Evolutionary conservation across 2,329 filamentous ascomycete species (phyloP), one percentile per base, ranked within the genome.

Genomic region (Beauveria caledonica): DNA sequence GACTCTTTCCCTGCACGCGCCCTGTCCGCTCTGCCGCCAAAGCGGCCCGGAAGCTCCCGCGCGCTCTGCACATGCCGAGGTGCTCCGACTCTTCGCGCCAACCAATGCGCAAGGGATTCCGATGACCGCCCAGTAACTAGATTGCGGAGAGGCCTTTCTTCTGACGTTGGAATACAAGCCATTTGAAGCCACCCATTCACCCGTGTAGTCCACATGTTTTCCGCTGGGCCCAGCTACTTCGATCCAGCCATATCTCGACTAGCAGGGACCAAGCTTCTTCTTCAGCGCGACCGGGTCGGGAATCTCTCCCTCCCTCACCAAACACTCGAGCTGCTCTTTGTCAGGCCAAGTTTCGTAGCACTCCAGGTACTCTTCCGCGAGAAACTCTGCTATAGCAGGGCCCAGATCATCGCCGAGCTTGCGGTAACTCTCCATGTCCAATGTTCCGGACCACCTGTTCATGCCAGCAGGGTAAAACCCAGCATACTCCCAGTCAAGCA

Each of bases 401-500:
- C 39, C 62, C n/a, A 55, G 17, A 40, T 62, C 36, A 9, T 40
- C 2, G 25, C n/a, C 17, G 15, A 58, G 52, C 27, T 55, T 46
- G 25, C 40, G 29, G 45, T 63, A 63, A 13, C 17, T 29, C 33
- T 36, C 33, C 53, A 23, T 21, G 15, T 61, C 61, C 21, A 64
- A 40, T 5, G 55, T 58, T 25, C 63, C 63, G 5, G 58, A 56
- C 63, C 63, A 64, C 36, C 51, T 39, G n/a, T 64, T 60, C 63
- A 62, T 63, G 11, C 56, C 62, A 9, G 56, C 19, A 8, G 62
- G 60, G 40, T 55, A 64, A 36, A 45, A 64, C 5, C 63, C 61
- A 36, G 62, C 63, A 60, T 63, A 48, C 51, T 64, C 63, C 63
- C 62, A 63, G 44, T 63, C 61, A 36, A 64, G 58, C 36, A 64